Base-by-base conservation (phyloP, 2,329 filamentous ascomycete genomes). In the Teratosphaeria epicoccoides region DNA sequence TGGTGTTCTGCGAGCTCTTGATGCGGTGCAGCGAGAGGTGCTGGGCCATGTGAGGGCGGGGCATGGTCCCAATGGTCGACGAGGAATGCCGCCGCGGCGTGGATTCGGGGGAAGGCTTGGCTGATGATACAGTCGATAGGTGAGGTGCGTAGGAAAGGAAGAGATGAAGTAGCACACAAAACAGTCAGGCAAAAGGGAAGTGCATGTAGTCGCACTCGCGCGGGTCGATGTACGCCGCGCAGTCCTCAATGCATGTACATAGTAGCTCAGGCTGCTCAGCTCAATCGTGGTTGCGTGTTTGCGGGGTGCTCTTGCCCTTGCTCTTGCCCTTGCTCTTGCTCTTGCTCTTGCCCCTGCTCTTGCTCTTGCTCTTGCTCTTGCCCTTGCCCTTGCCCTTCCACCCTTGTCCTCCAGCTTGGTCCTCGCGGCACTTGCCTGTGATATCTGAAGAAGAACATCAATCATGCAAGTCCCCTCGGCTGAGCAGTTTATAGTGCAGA, bases 1-100 rank as follows among this genome's bases (percentile, higher is more conserved):
- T 46, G 47, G 47, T 54, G 51, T 24, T 48, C 49, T 45, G 51
- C 49, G 51, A 54, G 54, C 55, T 59, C 54, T 65, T 66, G 44
- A 63, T 52, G 20, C 65, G 57, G 43, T 59, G 56, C 17, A 67
- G 62, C 44, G 64, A 65, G 43, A 67, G 61, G 47, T 64, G 64
- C 22, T 59, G 57, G 6, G 64, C 56, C 23, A 67, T 53, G 49
- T 63, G 62, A 12, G 60, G 62, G 29, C 57, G 64, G 57, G 62
- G 59, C 61, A 63, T 70, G 11, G 17, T n/a, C n/a, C n/a, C n/a
- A n/a, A n/a, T 49, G 50, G 29, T 17, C 25, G 33, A 37, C 11
- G 25, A 24, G 12, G 11, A 20, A 22, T 20, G 24, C 24, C 24
- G 24, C 24, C 7, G 22, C 24, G 24, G 11, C 44, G 25, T n/a